Evolutionary conservation across 2,329 filamentous ascomycete species (phyloP), one percentile per base, ranked within the genome.

Genomic region (Zarea fungicola): DNA sequence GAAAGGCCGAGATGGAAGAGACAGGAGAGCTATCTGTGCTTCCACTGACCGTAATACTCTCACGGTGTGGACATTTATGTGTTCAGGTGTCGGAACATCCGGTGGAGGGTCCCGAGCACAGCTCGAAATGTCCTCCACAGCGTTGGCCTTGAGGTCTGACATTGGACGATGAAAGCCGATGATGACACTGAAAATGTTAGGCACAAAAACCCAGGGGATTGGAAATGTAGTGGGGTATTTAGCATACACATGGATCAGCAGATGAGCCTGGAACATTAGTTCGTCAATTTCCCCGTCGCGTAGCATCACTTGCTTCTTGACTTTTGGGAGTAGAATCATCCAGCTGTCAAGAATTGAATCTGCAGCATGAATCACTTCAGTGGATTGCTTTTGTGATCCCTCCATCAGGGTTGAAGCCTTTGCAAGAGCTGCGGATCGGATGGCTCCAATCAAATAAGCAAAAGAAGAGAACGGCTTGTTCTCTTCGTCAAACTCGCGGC

Each of bases 401-500:
- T 51, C 29, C 9, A 57, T 54, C 1, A 62, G 58, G 0, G 55
- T 53, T 2, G 55, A 54, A 0, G 58, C 57, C 36, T 69, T 64
- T 1, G 58, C 59, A 16, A 51, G 43, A 0, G 57, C 55, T 7
- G 57, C 54, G 37, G 56, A 57, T 2, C 81, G 74, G 6, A 81
- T 70, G 0, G 82, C 80, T 50, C 86, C 83, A 39, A 87, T 80
- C 2, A 83, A 75, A 57, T 85, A 85, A 22, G 79, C 75, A 57
- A 79, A 84, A 1, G 83, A 86, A 0, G 83, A 85, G 60, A 83
- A 87, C 2, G 70, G 71, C 63, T 26, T 42, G 7, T 73, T 67
- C 9, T 80, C 74, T 13, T 77, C 69, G 2, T 72, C 68, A 51
- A 87, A 85, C 28, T 83, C 75, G 23, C 82, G 72, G 14, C 72